Evolutionary conservation across 2,329 filamentous ascomycete species (phyloP), one percentile per base, ranked within the genome.

Genomic region (Whalleya microplaca): DNA sequence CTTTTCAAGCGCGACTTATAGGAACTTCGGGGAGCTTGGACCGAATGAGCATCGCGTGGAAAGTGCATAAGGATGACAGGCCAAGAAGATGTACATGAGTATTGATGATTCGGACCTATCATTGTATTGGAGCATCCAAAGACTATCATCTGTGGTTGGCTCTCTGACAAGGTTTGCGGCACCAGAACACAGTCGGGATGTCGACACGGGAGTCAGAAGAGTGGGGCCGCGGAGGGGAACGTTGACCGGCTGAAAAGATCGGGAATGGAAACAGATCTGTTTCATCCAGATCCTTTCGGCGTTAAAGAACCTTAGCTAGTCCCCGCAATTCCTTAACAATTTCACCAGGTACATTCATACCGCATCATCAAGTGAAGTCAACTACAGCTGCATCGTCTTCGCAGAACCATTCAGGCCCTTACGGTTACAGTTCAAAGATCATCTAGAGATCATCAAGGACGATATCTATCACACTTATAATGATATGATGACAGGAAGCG

Each of bases 181-280:
- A 51, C 45, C 50, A 49, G 41, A 56, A 47, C 48, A 5, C 21
- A 53, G 42, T 45, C 66, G 66, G 66, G 66, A 70, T 64, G 29
- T 69, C 61, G 59, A 56, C 61, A 56, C 66, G 68, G 66, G 62
- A 69, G 64, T 66, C 47, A 29, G 37, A 64, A 58, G 41, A 45
- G 66, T 59, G 66, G 68, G 66, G 66, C 63, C 64, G 62, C 49
- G 41, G 57, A 59, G 61, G 65, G 66, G 61, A 55, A 23, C 44
- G 49, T 44, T 65, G 64, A 65, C 68, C 23, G 67, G 68, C 66
- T 69, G 62, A 60, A 55, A 40, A 69, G 62, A 44, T 69, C 70
- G 64, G 73, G 66, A 65, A 73, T 64, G 23, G 64, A 62, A 40
- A 61, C 3, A 37, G 4, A 37, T 14, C 32, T 37, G 3, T 12